A percentile compares a stretch with the other conserved stretches of the same genome.
These are phyloP conservation scores for Kingdonia uniflora DNA, from an alignment of 164 flowering plant species.

Conservation along the genomic window DNA sequence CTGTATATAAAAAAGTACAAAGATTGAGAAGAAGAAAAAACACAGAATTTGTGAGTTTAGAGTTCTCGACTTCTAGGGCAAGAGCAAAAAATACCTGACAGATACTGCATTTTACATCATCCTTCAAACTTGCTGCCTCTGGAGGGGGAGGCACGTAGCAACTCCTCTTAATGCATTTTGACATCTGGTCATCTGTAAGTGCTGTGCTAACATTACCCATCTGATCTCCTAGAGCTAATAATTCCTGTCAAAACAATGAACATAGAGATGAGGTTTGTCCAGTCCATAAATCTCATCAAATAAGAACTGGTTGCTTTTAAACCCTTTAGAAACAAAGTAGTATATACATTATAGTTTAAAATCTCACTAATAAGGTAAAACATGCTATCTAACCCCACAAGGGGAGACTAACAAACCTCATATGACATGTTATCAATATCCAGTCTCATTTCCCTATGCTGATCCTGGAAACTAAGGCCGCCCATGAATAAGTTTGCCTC, in stretches of 20 bases:
- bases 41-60: neutral
- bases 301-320: too few relatives aligned
- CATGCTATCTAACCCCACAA: too few relatives aligned
- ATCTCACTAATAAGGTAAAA: too few relatives aligned
- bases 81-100: constrained; percentile 66
- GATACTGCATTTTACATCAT: constrained; percentile 82
- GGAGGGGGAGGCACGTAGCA: constrained; percentile 23
- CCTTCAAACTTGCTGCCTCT: constrained; percentile 14
- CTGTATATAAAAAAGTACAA: constrained; percentile 25
- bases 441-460: constrained; percentile 92
- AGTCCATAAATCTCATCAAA: too few relatives aligned
- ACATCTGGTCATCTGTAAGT: constrained; percentile 60
- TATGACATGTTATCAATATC: constrained; percentile 98
- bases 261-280: neutral
- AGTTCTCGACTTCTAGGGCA: neutral
- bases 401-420: constrained; percentile 50
- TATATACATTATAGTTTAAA: too few relatives aligned
- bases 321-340: too few relatives aligned
- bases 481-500: constrained; percentile 67
- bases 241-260: constrained; percentile 41
- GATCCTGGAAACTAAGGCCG: constrained; percentile 65
- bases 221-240: constrained; percentile 83
- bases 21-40: neutral
- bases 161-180: constrained; percentile 47
- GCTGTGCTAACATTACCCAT: constrained; percentile 98